Conservation (phyloP, 192 early-diverging fungal genomes). For the Phlyctochytrium bullatum region DNA sequence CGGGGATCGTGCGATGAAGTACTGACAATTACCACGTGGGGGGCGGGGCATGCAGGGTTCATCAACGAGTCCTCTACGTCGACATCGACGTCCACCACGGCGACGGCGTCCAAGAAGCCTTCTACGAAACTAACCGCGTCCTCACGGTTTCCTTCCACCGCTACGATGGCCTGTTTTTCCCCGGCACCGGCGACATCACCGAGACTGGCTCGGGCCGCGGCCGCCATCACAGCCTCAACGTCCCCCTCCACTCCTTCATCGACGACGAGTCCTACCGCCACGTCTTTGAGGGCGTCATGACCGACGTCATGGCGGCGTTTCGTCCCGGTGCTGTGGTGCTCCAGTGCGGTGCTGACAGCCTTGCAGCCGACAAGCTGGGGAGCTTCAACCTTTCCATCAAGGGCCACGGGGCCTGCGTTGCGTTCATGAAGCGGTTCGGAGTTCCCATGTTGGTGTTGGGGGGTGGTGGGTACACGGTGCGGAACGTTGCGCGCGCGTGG, state of each 20-base stretch:
- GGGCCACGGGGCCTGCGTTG: constrained; percentile 92
- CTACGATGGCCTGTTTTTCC: constrained; percentile 93
- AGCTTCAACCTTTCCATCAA: constrained; percentile 92
- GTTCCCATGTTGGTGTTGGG: constrained; percentile 93
- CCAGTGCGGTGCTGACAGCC: constrained; percentile 95
- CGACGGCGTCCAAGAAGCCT: constrained; percentile 95
- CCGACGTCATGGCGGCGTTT: constrained; percentile 89
- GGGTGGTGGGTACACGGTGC: constrained; percentile 98
- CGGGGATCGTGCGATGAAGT: neutral
- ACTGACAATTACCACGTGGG: too few species aligned
- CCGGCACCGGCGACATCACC: constrained; percentile 85
- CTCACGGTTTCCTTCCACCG: constrained; percentile 96
- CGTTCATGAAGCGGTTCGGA: constrained; percentile 86
- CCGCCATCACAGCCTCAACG: constrained; percentile 91
- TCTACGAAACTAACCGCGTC: constrained; percentile 89
- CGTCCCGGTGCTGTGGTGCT: constrained; percentile 87
- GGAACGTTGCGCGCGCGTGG: constrained; percentile 93
- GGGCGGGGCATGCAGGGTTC: too few species aligned
- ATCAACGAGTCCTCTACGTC: constrained; percentile 92
- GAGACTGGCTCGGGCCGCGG: constrained; percentile 86
- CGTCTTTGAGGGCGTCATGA: constrained; percentile 85
- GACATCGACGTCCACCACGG: constrained; percentile 99
- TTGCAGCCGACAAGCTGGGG: constrained; percentile 90
- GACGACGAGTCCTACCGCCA: constrained; percentile 91
- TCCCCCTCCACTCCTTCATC: constrained; percentile 91